These are phyloP conservation scores for Aspergillus ruber DNA, from an alignment of 2,329 filamentous ascomycete genomes.

Conservation along the genomic window DNA sequence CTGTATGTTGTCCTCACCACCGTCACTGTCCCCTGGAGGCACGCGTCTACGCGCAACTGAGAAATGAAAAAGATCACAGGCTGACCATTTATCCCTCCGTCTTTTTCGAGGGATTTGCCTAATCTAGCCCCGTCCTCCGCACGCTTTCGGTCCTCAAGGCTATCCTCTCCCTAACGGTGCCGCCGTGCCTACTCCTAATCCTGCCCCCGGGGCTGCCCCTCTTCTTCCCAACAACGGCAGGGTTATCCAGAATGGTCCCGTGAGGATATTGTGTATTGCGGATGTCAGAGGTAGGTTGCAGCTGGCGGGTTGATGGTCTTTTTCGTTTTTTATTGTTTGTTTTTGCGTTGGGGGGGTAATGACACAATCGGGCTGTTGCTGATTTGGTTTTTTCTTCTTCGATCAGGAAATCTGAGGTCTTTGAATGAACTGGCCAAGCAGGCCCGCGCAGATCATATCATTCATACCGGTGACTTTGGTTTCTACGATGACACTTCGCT, in stretches of 20 bases:
- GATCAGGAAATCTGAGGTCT: constrained; percentile 81
- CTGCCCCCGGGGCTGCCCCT: constrained; percentile 41
- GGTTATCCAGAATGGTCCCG: constrained; percentile 43
- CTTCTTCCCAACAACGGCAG: constrained; percentile 47
- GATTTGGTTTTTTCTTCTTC: not conserved
- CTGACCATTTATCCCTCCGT: constrained; percentile 16
- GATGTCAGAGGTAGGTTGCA: constrained; percentile 43
- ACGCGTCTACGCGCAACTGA: constrained; percentile 4
- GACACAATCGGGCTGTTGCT: not conserved
- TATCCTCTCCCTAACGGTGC: constrained; percentile 44
- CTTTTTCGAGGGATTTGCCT: not conserved
- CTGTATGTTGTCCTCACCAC: constrained; percentile 31
- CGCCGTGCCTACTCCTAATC: constrained; percentile 24
- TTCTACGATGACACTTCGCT: constrained; percentile 97
- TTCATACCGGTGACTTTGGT: constrained; percentile 97
- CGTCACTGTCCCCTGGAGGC: constrained; percentile 1
- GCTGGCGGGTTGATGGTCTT: not conserved
- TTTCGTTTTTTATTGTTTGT: not conserved
- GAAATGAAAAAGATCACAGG: not conserved
- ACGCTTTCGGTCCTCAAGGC: constrained; percentile 39
- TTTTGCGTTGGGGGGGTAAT: not conserved
- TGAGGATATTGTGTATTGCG: constrained; percentile 45
- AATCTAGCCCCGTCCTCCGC: constrained; percentile 36
- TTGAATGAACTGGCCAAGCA: constrained; percentile 94
- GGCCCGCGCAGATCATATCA: constrained; percentile 92